Evolutionary conservation across 305 asterid genomes (phyloP), one percentile per base, ranked within the genome.

Genomic region (Fraxinus xanthoxyloides): DNA sequence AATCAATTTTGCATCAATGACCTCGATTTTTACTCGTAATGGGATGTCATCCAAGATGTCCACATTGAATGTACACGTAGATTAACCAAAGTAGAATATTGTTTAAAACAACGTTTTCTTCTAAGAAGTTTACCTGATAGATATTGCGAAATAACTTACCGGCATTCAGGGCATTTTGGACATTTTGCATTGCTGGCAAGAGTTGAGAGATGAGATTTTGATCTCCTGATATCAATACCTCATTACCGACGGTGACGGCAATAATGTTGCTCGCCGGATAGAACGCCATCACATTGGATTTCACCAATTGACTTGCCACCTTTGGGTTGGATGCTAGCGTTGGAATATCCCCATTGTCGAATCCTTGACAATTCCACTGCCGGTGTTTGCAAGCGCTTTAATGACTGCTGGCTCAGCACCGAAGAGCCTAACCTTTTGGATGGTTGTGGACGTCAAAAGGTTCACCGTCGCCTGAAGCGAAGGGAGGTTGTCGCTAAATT

Each of bases 111-210:
- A n/a, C 1, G 5, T 54, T 54, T 3, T 54, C 54, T 43, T 43
- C 54, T 43, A 43, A 12, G 5, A 13, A 43, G 54, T 43, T 43
- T 43, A 43, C 17, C 51, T 9, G 12, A 43, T 43, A 38, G 54
- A 10, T 43, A 43, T 43, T 12, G n/a, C 0, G n/a, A 10, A 43
- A 1, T 54, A 23, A 61, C 0, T 23, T 77, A 93, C 99, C 97
- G 8, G 97, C 93, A 79, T 89, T 89, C 86, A 96, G 95, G 94
- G 98, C 99, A 72, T 92, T 93, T 85, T 94, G 98, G 94, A 96
- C 92, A 90, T 96, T 96, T 75, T 91, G 93, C 98, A 96, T 92
- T 10, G 99, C 99, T 2, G 98, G 98, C 77, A 94, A 13, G 78
- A 94, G 93, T 85, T 91, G 87, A 1, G 97, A 70, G 9, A 85